Conservation (phyloP, 345 rosid genomes). For the Pistacia vera region DNA sequence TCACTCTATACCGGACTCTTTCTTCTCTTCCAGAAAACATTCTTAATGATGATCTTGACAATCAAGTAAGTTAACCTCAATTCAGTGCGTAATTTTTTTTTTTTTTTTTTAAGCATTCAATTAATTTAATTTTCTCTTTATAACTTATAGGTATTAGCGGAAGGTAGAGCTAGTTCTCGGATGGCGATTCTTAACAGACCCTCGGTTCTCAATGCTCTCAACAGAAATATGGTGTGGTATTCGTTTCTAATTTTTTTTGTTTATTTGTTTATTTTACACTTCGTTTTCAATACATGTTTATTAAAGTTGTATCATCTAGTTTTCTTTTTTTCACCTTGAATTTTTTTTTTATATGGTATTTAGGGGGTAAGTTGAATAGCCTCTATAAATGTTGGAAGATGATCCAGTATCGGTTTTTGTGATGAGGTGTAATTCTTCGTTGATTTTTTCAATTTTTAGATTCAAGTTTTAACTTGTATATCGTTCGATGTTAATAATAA, state of each 20-base stretch:
- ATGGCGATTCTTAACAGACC: conserved; percentile 86
- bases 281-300: neutral
- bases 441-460: neutral
- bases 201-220: conserved; percentile 83
- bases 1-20: conserved; percentile 29
- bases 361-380: conserved; percentile 67
- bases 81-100: neutral
- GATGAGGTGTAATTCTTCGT: conserved; percentile 60
- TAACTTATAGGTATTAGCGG: conserved; percentile 59
- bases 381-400: conserved; percentile 82
- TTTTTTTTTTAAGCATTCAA: neutral
- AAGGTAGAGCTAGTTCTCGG: conserved; percentile 69
- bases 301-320: neutral
- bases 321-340: neutral
- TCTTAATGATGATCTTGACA: conserved; percentile 48
- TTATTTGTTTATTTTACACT: neutral
- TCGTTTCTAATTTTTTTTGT: neutral
- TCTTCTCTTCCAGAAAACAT: conserved; percentile 43
- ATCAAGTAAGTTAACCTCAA: conserved; percentile 40
- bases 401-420: conserved; percentile 74
- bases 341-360: neutral
- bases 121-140: neutral
- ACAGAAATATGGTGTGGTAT: conserved; percentile 58
- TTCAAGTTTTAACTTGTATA: neutral
- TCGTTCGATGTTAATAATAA: neutral